Evolutionary conservation across 2,329 filamentous ascomycete species (phyloP), one percentile per base, ranked within the genome.

Genomic region (Diaporthe velutina): DNA sequence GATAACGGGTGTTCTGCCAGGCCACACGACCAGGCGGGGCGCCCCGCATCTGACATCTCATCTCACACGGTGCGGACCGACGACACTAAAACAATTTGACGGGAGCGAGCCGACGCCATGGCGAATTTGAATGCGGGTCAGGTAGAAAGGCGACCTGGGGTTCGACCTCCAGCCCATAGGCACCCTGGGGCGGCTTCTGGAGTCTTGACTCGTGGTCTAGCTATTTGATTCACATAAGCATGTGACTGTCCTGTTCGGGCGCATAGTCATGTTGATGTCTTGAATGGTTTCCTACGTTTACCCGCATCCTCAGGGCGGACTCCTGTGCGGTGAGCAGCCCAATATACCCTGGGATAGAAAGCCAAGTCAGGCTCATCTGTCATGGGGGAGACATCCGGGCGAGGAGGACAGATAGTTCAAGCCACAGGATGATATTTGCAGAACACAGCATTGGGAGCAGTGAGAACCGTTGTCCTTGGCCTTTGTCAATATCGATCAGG

Each of bases 11-110:
- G 19, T 40, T 25, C 33, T 15, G 33, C 55, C 55, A 22, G 33
- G 55, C 55, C 55, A 38, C 55, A 22, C 33, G 33, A 35, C 55
- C 33, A n/a, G 0, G 55, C 33, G 33, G 60, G 57, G 30, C 33
- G n/a, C 58, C 58, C 58, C 58, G 58, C 58, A 64, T 30, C 58
- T 64, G 58, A 64, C 58, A 64, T 64, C 28, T 50, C 60, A 35
- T 64, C 40, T 45, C 60, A 45, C 42, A 35, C 42, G 42, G 42
- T 35, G 28, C 61, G 22, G 40, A 66, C 60, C 58, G 58, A 30
- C 25, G 38, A 64, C 38, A 45, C 58, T 45, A 64, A 64, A 40
- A 30, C 58, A 42, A 28, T 3, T 19, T 33, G 33, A 22, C 54
- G 30, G 35, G n/a, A 13, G 57, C 35, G 13, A 61, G 57, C n/a